These are phyloP conservation scores for Penicillium flavigenum DNA, from an alignment of 495 filamentous ascomycete genomes.

Conservation along the genomic window DNA sequence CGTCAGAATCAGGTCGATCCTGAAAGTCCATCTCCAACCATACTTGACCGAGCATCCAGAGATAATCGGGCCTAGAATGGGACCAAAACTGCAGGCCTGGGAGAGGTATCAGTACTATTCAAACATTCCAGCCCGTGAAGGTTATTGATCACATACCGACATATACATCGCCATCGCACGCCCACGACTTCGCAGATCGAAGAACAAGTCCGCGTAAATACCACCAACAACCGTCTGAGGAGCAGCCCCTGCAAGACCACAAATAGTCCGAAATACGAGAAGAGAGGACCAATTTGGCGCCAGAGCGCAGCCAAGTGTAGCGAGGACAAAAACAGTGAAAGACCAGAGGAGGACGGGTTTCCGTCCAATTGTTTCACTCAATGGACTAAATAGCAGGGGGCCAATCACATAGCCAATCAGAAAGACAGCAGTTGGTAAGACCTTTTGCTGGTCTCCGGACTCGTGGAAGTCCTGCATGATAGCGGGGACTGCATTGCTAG, in stretches of 20 bases:
- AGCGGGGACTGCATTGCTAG: conserved; percentile 60
- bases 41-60: conserved; percentile 59
- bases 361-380: conserved; percentile 72
- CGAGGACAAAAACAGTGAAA: conserved; percentile 64
- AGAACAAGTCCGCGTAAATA: conserved; percentile 70
- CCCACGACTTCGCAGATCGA: conserved; percentile 57
- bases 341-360: conserved; percentile 57
- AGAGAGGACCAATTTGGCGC: conserved; percentile 66
- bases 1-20: conserved; percentile 59
- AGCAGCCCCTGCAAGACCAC: conserved; percentile 62
- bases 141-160: conserved; percentile 47
- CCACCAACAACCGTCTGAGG: conserved; percentile 72
- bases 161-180: conserved; percentile 72
- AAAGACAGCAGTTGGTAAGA: conserved; percentile 73
- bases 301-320: conserved; percentile 67
- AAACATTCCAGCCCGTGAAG: neutral
- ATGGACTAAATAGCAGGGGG: conserved; percentile 64
- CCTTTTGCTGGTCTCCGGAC: conserved; percentile 46
- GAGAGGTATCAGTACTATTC: conserved; percentile 7
- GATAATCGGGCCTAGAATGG: conserved; percentile 65
- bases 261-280: conserved; percentile 66
- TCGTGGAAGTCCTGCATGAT: conserved; percentile 44
- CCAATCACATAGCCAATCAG: conserved; percentile 69
- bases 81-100: conserved; percentile 64
- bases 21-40: conserved; percentile 67